A percentile compares a stretch with the other conserved stretches of the same genome.
These are phyloP conservation scores for Sonneratia alba DNA, from an alignment of 345 rosid species.

Conservation along the genomic window DNA sequence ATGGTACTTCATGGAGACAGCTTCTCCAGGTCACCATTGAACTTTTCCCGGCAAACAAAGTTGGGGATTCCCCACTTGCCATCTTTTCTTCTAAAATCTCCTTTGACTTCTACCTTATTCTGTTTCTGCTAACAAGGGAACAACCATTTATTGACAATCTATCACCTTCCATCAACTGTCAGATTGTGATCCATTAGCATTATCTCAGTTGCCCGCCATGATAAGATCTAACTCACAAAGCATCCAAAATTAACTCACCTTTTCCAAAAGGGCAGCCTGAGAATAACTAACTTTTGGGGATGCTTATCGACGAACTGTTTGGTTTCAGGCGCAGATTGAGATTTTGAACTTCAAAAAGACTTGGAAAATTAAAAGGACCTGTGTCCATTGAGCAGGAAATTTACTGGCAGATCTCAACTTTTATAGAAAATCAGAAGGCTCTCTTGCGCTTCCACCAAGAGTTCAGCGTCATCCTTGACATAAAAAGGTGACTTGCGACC, in stretches of 20 bases:
- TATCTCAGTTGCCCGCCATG: constrained; percentile 1
- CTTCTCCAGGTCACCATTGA: background rate
- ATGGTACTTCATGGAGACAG: background rate
- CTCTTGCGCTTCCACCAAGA: background rate
- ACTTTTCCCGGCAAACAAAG: background rate
- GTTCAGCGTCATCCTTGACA: background rate
- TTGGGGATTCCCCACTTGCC: constrained; percentile 8
- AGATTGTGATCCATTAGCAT: background rate
- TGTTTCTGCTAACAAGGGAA: constrained; percentile 3
- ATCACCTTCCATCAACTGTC: constrained; percentile 6
- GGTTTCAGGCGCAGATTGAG: background rate
- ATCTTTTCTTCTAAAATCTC: constrained; percentile 1
- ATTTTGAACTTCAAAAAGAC: too few relatives aligned
- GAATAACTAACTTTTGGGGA: background rate
- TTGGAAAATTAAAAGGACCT: too few relatives aligned
- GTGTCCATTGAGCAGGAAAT: background rate
- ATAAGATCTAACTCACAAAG: constrained; percentile 2
- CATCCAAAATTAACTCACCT: background rate
- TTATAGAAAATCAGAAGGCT: background rate
- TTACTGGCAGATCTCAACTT: too few relatives aligned
- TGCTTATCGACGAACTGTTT: background rate
- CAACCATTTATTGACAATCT: constrained; percentile 5
- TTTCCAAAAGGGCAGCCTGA: background rate
- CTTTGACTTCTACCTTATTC: constrained; percentile 6
- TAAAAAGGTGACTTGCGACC: too few relatives aligned